Conservation (phyloP, 805 yeast species). For the Saccharomycopsis vini region DNA sequence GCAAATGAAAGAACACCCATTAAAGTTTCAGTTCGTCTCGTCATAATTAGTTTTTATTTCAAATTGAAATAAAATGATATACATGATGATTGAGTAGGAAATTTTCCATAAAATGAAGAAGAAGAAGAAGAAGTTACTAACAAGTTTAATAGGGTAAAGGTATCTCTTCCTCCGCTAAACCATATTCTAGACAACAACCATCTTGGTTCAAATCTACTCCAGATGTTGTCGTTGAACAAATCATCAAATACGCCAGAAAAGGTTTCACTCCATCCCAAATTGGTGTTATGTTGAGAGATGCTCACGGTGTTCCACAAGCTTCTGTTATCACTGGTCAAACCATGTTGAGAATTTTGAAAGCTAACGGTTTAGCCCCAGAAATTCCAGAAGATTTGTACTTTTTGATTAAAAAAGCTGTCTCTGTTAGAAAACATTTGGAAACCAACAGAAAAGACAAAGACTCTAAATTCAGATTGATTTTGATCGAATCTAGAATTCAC, state of each 20-base stretch:
- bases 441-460: slow-evolving; percentile 99
- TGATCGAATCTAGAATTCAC: slow-evolving; percentile 99
- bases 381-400: slow-evolving; percentile 99
- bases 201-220: slow-evolving; percentile 98
- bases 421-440: slow-evolving; percentile 99
- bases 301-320: slow-evolving; percentile 98
- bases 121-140: no score
- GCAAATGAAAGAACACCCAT: no score
- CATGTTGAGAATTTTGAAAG: slow-evolving; percentile 97
- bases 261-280: slow-evolving; percentile 99
- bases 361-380: slow-evolving; percentile 99
- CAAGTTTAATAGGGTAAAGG: slow-evolving; percentile 81
- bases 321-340: slow-evolving; percentile 98
- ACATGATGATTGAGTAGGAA: no score
- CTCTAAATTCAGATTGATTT: slow-evolving; percentile 99
- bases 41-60: no score
- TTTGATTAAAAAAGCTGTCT: slow-evolving; percentile 98
- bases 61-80: no score
- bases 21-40: no score
- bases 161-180: slow-evolving; percentile 97
- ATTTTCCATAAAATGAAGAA: no score
- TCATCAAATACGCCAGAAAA: slow-evolving; percentile 99
- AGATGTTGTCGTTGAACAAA: slow-evolving; percentile 94
- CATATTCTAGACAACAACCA: slow-evolving; percentile 98
- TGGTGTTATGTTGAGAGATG: slow-evolving; percentile 99